Conservation (phyloP, 306 rosid species). For the Trifolium repens region DNA sequence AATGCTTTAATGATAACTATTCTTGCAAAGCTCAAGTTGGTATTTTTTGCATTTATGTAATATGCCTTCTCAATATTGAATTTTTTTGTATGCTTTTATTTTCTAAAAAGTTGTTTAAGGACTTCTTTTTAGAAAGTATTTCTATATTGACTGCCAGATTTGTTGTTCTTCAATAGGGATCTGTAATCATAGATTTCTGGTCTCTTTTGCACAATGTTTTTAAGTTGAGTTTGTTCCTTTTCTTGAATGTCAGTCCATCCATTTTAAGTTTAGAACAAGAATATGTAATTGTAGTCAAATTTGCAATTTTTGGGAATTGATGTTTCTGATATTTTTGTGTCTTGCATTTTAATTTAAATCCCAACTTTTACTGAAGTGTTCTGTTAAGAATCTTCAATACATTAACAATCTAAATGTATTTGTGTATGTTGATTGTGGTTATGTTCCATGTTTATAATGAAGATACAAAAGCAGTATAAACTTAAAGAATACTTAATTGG, state of each 20-base stretch:
- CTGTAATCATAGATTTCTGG: background rate
- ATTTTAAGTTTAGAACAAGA: constrained; percentile 15
- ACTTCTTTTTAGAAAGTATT: background rate
- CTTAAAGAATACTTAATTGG: constrained; percentile 1
- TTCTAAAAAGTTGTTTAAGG: constrained; percentile 1
- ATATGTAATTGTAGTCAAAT: constrained; percentile 12
- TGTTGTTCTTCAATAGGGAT: constrained; percentile 31
- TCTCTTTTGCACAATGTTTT: constrained; percentile 14
- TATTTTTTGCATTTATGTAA: background rate
- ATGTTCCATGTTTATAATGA: constrained; percentile 18
- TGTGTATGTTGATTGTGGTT: constrained; percentile 29
- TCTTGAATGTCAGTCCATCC: constrained; percentile 1
- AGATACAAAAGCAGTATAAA: constrained; percentile 3
- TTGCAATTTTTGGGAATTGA: background rate
- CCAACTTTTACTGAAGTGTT: constrained; percentile 21
- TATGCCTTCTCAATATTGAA: constrained; percentile 18
- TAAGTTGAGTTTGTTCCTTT: background rate
- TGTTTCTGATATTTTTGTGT: constrained; percentile 3
- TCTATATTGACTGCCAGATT: constrained; percentile 4
- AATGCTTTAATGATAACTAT: constrained; percentile 13
- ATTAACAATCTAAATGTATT: constrained; percentile 9
- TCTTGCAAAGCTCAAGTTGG: background rate
- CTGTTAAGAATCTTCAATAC: constrained; percentile 2
- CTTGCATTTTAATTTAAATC: background rate
- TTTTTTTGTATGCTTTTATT: background rate